phyloP scores from a whole-genome alignment of 2,329 filamentous ascomycete species.

The Decorospora gaudefroyi region DNA sequence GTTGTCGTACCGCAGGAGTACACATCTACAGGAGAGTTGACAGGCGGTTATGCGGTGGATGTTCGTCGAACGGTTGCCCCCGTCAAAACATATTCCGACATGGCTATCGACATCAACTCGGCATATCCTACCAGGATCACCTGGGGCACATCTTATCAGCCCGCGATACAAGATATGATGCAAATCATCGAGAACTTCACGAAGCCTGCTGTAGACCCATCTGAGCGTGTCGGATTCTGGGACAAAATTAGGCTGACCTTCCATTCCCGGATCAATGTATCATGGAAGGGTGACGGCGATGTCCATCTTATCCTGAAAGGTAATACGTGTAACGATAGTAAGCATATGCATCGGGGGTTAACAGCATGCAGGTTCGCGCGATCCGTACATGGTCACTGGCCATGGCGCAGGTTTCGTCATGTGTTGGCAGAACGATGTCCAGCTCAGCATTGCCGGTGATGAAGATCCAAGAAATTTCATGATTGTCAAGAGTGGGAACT shows the following conservation, averaged over 20 bases:
- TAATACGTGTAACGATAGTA: conserved; percentile 32
- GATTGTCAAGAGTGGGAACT: conserved; percentile 93
- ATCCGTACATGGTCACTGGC: conserved; percentile 91
- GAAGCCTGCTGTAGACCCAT: conserved; percentile 90
- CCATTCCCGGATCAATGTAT: conserved; percentile 84
- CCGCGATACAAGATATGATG: conserved; percentile 99
- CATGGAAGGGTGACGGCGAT: conserved; percentile 95
- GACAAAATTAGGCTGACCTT: conserved; percentile 95
- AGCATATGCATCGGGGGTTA: conserved; percentile 9
- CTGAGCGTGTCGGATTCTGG: conserved; percentile 95
- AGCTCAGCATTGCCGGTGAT: conserved; percentile 80
- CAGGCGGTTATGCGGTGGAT: conserved; percentile 77
- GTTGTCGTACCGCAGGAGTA: conserved; percentile 77
- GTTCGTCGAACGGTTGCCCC: conserved; percentile 90
- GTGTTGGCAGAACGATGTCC: conserved; percentile 96
- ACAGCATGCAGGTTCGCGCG: conserved; percentile 64
- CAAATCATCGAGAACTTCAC: conserved; percentile 98
- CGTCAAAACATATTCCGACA: conserved; percentile 95
- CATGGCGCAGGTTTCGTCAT: conserved; percentile 94
- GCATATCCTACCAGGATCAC: conserved; percentile 89
- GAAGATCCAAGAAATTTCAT: conserved; percentile 92
- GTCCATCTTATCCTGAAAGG: conserved; percentile 92
- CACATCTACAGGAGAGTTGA: conserved; percentile 59
- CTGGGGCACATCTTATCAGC: conserved; percentile 97
- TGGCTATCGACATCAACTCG: conserved; percentile 90